Evolutionary conservation across 345 rosid species (phyloP).

Genomic region (Noccaea bulbosa): DNA sequence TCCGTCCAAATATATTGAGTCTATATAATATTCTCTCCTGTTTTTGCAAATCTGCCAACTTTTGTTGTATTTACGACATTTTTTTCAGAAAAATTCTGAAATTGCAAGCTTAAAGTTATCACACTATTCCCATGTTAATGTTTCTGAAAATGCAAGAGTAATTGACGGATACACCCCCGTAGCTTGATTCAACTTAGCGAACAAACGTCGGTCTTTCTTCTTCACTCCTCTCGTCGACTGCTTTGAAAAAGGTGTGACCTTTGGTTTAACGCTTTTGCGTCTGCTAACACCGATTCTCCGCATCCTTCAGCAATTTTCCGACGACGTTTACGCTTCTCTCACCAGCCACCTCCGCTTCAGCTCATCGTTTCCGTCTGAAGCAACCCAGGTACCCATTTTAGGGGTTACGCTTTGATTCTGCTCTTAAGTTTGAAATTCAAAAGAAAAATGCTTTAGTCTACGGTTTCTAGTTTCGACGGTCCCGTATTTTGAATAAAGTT

Average conservation of each 20-base stretch:
- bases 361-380: neutral
- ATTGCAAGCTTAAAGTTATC: no score
- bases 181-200: no score
- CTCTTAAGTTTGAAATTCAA: constrained; percentile 1
- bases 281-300: neutral
- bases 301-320: neutral
- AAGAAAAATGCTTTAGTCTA: constrained; percentile 1
- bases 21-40: neutral
- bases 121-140: no score
- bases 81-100: no score
- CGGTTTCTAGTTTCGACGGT: neutral
- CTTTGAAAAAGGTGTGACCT: no score
- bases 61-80: no score
- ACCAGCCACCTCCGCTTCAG: neutral
- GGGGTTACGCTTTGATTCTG: constrained; percentile 23
- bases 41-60: no score
- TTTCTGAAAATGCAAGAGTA: no score
- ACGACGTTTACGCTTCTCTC: neutral
- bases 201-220: no score
- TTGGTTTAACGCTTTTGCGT: no score
- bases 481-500: neutral
- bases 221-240: no score
- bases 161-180: no score
- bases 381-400: constrained; percentile 16
- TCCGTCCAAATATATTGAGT: neutral